Conservation (phyloP, 257 asterid genomes). For the Buddleja alternifolia region DNA sequence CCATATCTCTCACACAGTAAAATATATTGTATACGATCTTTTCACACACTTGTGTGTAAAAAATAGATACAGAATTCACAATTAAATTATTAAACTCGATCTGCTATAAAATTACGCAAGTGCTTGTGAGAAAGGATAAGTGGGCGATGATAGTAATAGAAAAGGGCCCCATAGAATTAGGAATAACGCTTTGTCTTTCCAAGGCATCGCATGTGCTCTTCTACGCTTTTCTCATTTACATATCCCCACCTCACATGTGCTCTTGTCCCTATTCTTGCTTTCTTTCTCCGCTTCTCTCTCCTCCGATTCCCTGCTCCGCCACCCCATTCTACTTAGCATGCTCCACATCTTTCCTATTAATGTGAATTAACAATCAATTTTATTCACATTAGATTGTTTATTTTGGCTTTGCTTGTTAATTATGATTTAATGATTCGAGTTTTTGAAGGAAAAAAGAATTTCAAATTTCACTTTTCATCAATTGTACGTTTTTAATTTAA, state of each 20-base stretch:
- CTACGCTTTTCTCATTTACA: slow-evolving; percentile 37
- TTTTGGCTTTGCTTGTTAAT: not conserved
- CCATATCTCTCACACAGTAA: too few species aligned
- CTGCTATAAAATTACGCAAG: not conserved
- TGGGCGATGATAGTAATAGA: slow-evolving; percentile 19
- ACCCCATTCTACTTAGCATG: slow-evolving; percentile 39
- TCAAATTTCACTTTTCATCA: too few species aligned
- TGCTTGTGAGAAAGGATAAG: slow-evolving; percentile 38
- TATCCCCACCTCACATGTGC: slow-evolving; percentile 58
- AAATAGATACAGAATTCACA: too few species aligned
- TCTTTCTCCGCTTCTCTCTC: slow-evolving; percentile 39
- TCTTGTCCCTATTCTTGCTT: slow-evolving; percentile 54
- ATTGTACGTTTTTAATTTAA: too few species aligned
- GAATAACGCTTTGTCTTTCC: slow-evolving; percentile 48
- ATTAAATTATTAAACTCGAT: too few species aligned
- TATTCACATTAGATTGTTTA: not conserved
- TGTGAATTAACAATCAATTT: not conserved
- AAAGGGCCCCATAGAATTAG: slow-evolving; percentile 39
- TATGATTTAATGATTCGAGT: too few species aligned
- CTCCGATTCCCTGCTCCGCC: slow-evolving; percentile 21
- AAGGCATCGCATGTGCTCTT: slow-evolving; percentile 62
- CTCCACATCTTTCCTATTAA: slow-evolving; percentile 20
- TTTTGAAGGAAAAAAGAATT: too few species aligned
- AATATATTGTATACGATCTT: too few species aligned
- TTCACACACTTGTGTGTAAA: too few species aligned